Evolutionary conservation across 768 basidiomycete species (phyloP), one percentile per base, ranked within the genome.

Genomic region (Favolaschia claudopus): DNA sequence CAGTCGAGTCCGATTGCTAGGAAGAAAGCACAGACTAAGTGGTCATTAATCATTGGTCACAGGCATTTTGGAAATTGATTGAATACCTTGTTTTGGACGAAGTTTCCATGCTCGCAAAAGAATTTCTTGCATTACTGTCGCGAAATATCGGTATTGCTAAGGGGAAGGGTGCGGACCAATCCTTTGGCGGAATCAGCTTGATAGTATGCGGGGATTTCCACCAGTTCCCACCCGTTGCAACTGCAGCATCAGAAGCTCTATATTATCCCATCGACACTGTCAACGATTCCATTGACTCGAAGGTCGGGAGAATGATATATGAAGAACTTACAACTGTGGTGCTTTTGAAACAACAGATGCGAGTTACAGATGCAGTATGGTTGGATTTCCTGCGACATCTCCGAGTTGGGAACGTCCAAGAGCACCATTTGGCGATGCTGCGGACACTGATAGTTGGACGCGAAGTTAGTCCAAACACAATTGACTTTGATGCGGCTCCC

Each of bases 31-130:
- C n/a, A n/a, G n/a, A n/a, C n/a, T n/a, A n/a, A n/a, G n/a, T n/a
- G n/a, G n/a, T n/a, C n/a, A n/a, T n/a, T n/a, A n/a, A n/a, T n/a
- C n/a, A n/a, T n/a, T n/a, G n/a, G n/a, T n/a, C n/a, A n/a, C 55
- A 64, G 31, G 20, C 14, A 13, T 61, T 69, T 33, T 70, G 72
- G 72, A 42, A 55, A 22, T 27, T 52, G n/a, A 39, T 27, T 10
- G 8, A 34, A 10, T 72, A 76, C 53, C 66, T 77, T 28, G 66
- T 77, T 27, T 67, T 77, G n/a, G 72, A 78, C 50, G 74, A 77
- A 43, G 45, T 58, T 10, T 79, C 77, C 0, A 79, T 79, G 77
- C 31, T 76, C 0, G 56, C 65, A 5, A 64, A 69, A 46, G 39
- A 13, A 1, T 68, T 76, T 33, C 55, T 75, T 0, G 65, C 68